Conservation (phyloP, 441 rosid species). For the Gossypium davidsonii region DNA sequence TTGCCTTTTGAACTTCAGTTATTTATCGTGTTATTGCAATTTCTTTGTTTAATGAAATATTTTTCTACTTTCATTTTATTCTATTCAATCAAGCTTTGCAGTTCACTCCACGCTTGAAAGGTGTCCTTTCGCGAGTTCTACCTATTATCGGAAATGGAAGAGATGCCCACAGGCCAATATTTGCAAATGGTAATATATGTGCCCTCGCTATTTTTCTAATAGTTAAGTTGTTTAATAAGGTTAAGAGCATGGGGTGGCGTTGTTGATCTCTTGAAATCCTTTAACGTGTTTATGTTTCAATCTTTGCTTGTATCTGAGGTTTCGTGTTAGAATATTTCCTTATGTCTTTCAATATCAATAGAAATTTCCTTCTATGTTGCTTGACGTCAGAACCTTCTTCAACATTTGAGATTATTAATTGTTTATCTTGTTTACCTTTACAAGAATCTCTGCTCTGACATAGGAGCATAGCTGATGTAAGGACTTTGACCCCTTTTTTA, state of each 20-base stretch:
- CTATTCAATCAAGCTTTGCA: constrained; percentile 65
- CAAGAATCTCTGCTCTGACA: background rate
- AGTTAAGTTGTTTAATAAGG: background rate
- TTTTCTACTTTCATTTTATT: constrained; percentile 18
- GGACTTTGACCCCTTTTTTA: background rate
- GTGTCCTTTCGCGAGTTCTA: constrained; percentile 74
- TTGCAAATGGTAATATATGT: constrained; percentile 72
- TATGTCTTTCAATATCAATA: background rate
- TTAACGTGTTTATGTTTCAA: background rate
- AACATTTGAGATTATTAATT: background rate
- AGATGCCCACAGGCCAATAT: constrained; percentile 79
- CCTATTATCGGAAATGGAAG: constrained; percentile 92
- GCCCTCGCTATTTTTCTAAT: background rate
- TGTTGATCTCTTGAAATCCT: background rate
- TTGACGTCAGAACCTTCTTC: constrained; percentile 4
- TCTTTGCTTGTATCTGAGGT: background rate
- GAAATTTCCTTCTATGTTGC: constrained; percentile 4
- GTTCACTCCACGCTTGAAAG: constrained; percentile 91
- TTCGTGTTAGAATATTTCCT: background rate
- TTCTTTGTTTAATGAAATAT: constrained; percentile 33
- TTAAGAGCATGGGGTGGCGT: background rate
- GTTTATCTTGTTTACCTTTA: background rate
- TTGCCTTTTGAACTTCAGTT: constrained; percentile 8
- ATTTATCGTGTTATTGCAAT: constrained; percentile 13
- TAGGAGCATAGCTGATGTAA: background rate